Base-by-base conservation (phyloP, 495 filamentous ascomycete genomes). In the Xylaria longipes region DNA sequence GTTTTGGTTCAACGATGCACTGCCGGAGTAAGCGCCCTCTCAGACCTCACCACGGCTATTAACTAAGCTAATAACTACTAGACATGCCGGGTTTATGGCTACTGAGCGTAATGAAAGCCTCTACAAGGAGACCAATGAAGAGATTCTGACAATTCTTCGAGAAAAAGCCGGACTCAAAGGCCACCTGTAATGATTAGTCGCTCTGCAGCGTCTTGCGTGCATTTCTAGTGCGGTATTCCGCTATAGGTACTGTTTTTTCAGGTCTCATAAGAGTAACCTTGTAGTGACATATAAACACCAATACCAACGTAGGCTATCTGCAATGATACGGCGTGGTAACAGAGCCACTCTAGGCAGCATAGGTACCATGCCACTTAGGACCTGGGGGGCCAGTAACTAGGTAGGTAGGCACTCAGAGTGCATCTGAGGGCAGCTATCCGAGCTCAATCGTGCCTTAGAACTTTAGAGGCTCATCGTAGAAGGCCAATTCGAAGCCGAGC, bases 391-490 rank as follows among this genome's bases (percentile, higher is more conserved):
- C 12, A 46, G 43, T 46, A 46, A 46, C 43, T 46, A 7, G 35
- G 35, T 7, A 37, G n/a, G n/a, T n/a, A 3, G 3, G 12, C 12
- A 20, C 43, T 46, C 3, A 46, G 43, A 46, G 12, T 9, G 43
- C 43, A 46, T 20, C 11, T 12, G 11, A 20, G 43, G 43, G 43
- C 3, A 46, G 11, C 43, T 46, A 46, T 46, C 43, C 43, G 43
- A 46, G 43, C 17, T 25, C n/a, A n/a, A 65, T 35, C 74, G 78
- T 25, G 73, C 78, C 8, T 73, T 86, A 0, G 70, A 80, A 8
- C 75, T 87, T 0, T 85, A 88, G 72, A 48, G 74, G 33, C 75
- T 81, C 31, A 88, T 88, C 43, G 72, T 88, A 9, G 68, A 82
- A 65, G 84, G 81, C 5, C 85, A 88, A 75, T 68, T 70, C 57